A percentile compares a stretch with the other conserved stretches of the same genome.
These are phyloP conservation scores for Austroboletus festivus DNA, from an alignment of 768 basidiomycete species.

Conservation along the genomic window DNA sequence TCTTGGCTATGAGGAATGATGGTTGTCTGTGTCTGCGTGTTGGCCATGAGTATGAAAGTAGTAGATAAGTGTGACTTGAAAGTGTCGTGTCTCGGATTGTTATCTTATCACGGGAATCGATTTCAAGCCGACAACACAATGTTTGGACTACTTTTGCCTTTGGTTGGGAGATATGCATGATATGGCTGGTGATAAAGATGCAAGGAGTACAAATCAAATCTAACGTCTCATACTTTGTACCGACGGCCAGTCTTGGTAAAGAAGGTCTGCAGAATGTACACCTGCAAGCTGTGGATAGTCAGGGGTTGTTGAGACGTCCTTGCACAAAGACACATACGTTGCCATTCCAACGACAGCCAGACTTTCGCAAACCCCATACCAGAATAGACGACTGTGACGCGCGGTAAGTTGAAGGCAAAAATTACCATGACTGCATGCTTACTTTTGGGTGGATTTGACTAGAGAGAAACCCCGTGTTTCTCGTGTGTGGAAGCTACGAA, in stretches of 20 bases:
- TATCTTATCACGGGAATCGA: conserved; percentile 13
- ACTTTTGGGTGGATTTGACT: conserved; percentile 90
- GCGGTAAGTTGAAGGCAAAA: background rate
- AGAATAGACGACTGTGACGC: conserved; percentile 75
- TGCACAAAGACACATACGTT: conserved; percentile 50
- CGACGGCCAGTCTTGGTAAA: conserved; percentile 90
- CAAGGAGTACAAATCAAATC: conserved; percentile 10
- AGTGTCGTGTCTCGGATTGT: background rate
- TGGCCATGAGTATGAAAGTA: conserved; percentile 14
- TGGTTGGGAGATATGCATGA: background rate
- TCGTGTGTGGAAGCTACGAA: conserved; percentile 81
- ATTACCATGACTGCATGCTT: conserved; percentile 6
- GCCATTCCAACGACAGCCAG: conserved; percentile 82
- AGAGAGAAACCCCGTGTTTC: conserved; percentile 93
- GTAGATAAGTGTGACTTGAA: background rate
- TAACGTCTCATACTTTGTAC: conserved; percentile 69
- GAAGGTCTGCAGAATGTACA: conserved; percentile 92
- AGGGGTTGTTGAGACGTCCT: conserved; percentile 9
- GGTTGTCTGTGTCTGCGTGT: conserved; percentile 60
- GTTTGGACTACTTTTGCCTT: too few relatives aligned
- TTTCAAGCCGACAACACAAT: background rate
- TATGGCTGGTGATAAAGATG: conserved; percentile 1
- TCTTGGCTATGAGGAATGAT: conserved; percentile 76
- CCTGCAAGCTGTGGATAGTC: conserved; percentile 60
- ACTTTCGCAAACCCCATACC: conserved; percentile 86